Base-by-base conservation (phyloP, 2,329 filamentous ascomycete species). In the Tolypocladium ovalisporum region DNA sequence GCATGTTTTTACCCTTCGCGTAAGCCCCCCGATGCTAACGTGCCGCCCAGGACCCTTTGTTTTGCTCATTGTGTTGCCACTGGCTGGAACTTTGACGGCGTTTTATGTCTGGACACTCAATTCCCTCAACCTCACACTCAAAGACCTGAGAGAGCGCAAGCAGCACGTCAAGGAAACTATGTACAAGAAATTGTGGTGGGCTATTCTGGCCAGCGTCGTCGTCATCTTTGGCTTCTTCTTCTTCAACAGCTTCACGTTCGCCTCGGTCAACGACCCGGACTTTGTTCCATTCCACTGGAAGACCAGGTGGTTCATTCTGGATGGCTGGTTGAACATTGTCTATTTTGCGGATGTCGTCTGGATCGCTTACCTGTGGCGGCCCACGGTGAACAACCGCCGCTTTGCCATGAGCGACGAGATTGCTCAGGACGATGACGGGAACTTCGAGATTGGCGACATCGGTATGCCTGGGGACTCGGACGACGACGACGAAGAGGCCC, bases 391-490 rank as follows among this genome's bases (percentile, higher is more conserved):
- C 75, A 99, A 99, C 75, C 84, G 92, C 65, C 85, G 94, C 58
- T 99, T 99, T 67, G 94, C 94, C 61, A 99, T 99, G 94, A 96
- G 90, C 75, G 94, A 99, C 68, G 94, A 99, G 83, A 87, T 99
- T 68, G 93, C 94, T 3, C 94, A 97, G 81, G 94, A 99, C 66
- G 94, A 99, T 65, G 93, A 97, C 68, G 94, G 94, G 39, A 83
- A 79, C 52, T 99, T 99, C 70, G 94, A 97, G 69, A 95, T 99
- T 69, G 89, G 89, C 54, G 94, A 94, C 57, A 88, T 99, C 61
- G 90, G 90, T 55, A 89, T 90, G 54, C 82, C 82, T 3, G 85
- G 85, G 56, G 82, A 85, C 61, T 84, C 79, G 54, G 80, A 83
- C 57, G 75, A 83, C 39, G 75, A 83, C 37, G 68, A 74, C 24